Conservation (phyloP, 495 filamentous ascomycete genomes). For the Aspergillus bertholletiae region DNA sequence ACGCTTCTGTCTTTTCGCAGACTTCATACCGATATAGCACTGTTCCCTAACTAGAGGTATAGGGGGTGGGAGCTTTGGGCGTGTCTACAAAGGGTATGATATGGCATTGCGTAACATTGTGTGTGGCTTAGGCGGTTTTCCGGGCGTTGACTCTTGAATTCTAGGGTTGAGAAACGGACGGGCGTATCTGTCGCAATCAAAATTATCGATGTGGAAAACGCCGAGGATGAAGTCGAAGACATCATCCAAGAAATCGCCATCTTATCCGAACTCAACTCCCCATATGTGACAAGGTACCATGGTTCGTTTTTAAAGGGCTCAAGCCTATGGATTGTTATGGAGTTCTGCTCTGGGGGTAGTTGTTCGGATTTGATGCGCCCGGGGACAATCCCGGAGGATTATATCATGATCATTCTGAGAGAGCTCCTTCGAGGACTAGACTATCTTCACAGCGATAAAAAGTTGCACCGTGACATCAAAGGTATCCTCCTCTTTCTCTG, state of each 20-base stretch:
- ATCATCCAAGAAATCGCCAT: conserved; percentile 98
- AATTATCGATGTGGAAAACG: conserved; percentile 95
- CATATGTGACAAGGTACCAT: conserved; percentile 94
- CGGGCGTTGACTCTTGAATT: neutral
- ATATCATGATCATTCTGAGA: conserved; percentile 89
- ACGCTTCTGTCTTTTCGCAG: conserved; percentile 21
- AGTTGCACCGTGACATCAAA: conserved; percentile 96
- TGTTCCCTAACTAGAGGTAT: conserved; percentile 1
- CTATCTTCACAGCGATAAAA: conserved; percentile 91
- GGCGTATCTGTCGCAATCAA: conserved; percentile 91
- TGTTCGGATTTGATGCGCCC: conserved; percentile 90
- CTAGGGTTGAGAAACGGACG: conserved; percentile 76
- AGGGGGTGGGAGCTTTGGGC: conserved; percentile 90
- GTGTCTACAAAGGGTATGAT: conserved; percentile 87
- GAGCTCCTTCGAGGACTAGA: conserved; percentile 88
- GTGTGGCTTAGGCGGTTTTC: conserved; percentile 4
- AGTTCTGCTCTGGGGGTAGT: conserved; percentile 90
- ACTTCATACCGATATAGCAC: neutral
- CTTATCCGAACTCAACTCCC: conserved; percentile 87
- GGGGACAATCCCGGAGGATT: conserved; percentile 84
- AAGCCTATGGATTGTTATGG: conserved; percentile 97
- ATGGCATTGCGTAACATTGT: neutral
- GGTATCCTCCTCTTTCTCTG: conserved; percentile 47
- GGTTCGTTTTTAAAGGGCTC: conserved; percentile 94
- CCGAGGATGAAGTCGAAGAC: conserved; percentile 97